Percentiles rank a stretch among this genome's conserved stretches.
These are phyloP conservation scores for Talaromyces amestolkiae DNA, from an alignment of 2,329 filamentous ascomycete species.

Conservation along the genomic window DNA sequence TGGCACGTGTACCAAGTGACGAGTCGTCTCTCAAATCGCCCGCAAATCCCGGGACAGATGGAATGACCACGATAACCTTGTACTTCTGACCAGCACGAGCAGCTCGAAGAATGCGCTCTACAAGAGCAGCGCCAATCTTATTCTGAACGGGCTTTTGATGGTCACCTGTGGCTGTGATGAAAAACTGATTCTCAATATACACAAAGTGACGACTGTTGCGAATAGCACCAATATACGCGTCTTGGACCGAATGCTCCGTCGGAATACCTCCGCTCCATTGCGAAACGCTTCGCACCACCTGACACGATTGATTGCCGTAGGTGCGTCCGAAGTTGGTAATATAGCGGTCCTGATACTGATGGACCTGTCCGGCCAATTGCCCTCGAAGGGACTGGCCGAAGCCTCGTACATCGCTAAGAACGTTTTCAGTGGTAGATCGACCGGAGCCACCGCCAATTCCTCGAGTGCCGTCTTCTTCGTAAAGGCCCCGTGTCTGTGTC, in stretches of 20 bases:
- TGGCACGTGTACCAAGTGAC: conserved; percentile 81
- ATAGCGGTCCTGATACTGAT: conserved; percentile 44
- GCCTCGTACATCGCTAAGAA: conserved; percentile 38
- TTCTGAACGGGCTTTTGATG: conserved; percentile 84
- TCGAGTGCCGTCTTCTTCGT: conserved; percentile 34
- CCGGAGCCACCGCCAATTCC: conserved; percentile 23
- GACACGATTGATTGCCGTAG: conserved; percentile 38
- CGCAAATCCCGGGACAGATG: conserved; percentile 88
- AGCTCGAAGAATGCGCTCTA: conserved; percentile 81
- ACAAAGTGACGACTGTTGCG: conserved; percentile 85
- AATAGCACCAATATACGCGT: conserved; percentile 83
- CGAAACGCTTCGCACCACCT: conserved; percentile 70
- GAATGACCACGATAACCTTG: conserved; percentile 83
- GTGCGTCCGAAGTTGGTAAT: conserved; percentile 21
- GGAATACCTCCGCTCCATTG: conserved; percentile 96
- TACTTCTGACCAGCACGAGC: conserved; percentile 83
- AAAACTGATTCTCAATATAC: conserved; percentile 99
- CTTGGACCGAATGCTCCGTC: conserved; percentile 76
- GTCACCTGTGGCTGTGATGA: conserved; percentile 89
- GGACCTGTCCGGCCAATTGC: conserved; percentile 35
- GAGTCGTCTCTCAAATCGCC: conserved; percentile 83
- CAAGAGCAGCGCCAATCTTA: conserved; percentile 84
- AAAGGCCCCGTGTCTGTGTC: conserved; percentile 34
- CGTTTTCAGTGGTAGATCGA: conserved; percentile 32
- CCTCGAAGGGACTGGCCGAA: conserved; percentile 39